Base-by-base conservation (phyloP, 1,284 basidiomycete species). In the Naganishia sp. region DNA sequence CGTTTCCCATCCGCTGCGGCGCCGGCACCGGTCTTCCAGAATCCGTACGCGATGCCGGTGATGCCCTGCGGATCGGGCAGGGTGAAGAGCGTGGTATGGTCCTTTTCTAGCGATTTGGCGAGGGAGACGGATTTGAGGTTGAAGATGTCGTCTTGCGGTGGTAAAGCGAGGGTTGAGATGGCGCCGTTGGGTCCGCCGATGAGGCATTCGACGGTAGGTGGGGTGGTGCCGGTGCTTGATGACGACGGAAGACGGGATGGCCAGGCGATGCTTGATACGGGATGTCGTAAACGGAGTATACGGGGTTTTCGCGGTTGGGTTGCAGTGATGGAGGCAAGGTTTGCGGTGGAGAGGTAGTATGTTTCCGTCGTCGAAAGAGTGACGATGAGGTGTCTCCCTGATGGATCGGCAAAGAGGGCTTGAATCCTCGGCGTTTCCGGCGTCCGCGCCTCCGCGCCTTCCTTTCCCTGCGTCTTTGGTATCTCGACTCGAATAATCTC, bases 201-300 rank as follows among this genome's bases (percentile, higher is more conserved):
- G n/a, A 99, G 84, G 67, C 95, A 87, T 77, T 94, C 91, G 47
- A 85, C 81, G 18, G 96, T 84, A 68, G 91, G 89, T 73, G 94
- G 91, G 70, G 97, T 88, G 72, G 90, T 83, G 0, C 85, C 81
- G 23, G 67, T 46, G 10, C 62, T 63, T 13, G 67, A 63, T 15
- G 71, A 67, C 3, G 72, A 57, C 17, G 67, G 67, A 0, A 86
- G 82, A 1, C 87, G 85, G 18, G 85, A 84, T 73, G 94, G 93
- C 95, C 95, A 98, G 0, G 91, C 91, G n/a, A 97, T 84, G 68
- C 91, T 89, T 73, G 94, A 92, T 70, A 98, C 88, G 71, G 91
- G 88, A 88, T 23, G 85, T 85, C 69, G 86, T 85, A 77, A 11
- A 73, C 71, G 13, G 71, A 70, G 0, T 71, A 65, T 50, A 4